Base-by-base conservation (phyloP, 495 filamentous ascomycete species). In the Penicillium longicatenatum region DNA sequence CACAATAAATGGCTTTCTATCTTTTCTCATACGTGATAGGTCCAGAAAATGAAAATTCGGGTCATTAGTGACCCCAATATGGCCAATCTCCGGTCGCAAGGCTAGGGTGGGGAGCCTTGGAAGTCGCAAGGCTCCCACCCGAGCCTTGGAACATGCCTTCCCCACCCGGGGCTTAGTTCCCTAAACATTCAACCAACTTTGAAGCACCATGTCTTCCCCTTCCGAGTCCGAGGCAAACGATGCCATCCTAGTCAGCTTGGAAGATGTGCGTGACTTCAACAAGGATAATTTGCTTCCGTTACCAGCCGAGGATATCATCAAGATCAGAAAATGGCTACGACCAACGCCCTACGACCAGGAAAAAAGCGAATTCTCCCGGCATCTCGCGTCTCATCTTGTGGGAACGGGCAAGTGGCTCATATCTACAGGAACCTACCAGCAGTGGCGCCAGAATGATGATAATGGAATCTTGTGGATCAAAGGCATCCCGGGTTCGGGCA, bases 401-500 rank as follows among this genome's bases (percentile, higher is more conserved):
- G 54, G 61, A 9, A 57, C 57, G 6, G 57, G 58, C 6, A 21
- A 58, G 47, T 55, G 58, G 50, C 30, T 63, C 20, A 56, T 33
- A 24, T 59, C 55, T 10, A 53, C 63, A 48, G 20, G 12, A 16
- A 43, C 35, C 14, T 58, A 47, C 29, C 45, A 55, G 20, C 46
- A 58, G 24, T 62, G 60, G 50, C 45, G 50, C 26, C 6, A 29
- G 45, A 42, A 24, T 20, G 55, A 21, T n/a, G 39, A 17, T 0
- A 46, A 54, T 50, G 55, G 60, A 17, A 26, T 51, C 16, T 21
- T 57, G 11, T 62, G 51, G 51, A 58, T 62, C 39, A 57, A 58
- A 55, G 91, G 91, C 10, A 92, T 93, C 58, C 91, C 91, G 2
- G 91, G 91, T 52, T 93, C 91, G 58, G 91, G 89, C 83, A 96